Evolutionary conservation across 306 rosid species (phyloP).

Genomic region (Fagus sylvatica): DNA sequence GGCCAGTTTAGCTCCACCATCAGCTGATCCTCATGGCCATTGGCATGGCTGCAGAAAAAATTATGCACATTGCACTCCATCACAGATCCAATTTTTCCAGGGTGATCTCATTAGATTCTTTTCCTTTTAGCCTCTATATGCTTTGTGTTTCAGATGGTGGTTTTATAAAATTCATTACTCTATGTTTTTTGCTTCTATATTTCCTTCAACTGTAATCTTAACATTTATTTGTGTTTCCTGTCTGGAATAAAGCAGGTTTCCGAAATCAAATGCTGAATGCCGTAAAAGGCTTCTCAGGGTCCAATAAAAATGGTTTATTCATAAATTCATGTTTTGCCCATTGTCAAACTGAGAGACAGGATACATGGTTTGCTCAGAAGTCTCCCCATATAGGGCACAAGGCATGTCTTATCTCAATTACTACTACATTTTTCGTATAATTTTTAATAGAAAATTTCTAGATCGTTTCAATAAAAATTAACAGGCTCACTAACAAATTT

Average conservation of each 20-base stretch:
- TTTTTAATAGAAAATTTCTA: not conserved
- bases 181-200: conserved; percentile 5
- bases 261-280: conserved; percentile 71
- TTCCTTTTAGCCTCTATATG: not conserved
- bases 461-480: too few relatives aligned
- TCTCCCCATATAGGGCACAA: conserved; percentile 57
- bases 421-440: not conserved
- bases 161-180: conserved; percentile 9
- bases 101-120: conserved; percentile 36
- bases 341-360: conserved; percentile 94
- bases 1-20: conserved; percentile 66
- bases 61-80: conserved; percentile 61
- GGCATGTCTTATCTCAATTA: conserved; percentile 45
- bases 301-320: conserved; percentile 63
- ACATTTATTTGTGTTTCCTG: too few relatives aligned
- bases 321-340: conserved; percentile 94
- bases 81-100: conserved; percentile 81
- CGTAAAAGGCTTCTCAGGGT: conserved; percentile 46
- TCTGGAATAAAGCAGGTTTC: conserved; percentile 53
- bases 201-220: not conserved
- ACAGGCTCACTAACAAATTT: too few relatives aligned
- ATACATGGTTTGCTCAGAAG: conserved; percentile 90
- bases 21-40: conserved; percentile 81
- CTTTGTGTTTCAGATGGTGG: not conserved
- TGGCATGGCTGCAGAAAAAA: conserved; percentile 71